A percentile compares a stretch with the other conserved stretches of the same genome.
These are phyloP conservation scores for Helenozyma baotianmanensis DNA, from an alignment of 805 yeast species.

Conservation along the genomic window DNA sequence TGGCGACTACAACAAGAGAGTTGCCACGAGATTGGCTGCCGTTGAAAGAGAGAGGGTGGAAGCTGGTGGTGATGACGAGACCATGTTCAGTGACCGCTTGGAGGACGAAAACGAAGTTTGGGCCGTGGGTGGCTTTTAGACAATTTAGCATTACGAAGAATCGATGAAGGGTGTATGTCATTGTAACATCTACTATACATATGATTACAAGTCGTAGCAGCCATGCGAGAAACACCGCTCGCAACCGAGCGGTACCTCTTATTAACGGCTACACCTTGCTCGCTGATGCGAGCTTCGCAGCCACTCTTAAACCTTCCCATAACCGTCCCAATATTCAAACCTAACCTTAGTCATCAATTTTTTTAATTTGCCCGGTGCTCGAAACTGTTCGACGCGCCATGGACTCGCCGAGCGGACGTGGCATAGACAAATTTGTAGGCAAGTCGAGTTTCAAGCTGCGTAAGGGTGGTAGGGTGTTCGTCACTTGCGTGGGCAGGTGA, in stretches of 20 bases:
- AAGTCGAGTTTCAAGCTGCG: slow-evolving; percentile 48
- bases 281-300: too few relatives aligned
- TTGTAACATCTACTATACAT: too few relatives aligned
- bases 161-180: too few relatives aligned
- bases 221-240: too few relatives aligned
- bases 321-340: too few relatives aligned
- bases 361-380: not conserved
- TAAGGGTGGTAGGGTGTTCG: slow-evolving; percentile 41
- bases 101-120: slow-evolving; percentile 87
- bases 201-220: too few relatives aligned
- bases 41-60: slow-evolving; percentile 84
- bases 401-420: not conserved
- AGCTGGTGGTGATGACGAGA: slow-evolving; percentile 87
- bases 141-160: not conserved
- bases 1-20: slow-evolving; percentile 85
- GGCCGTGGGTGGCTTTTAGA: slow-evolving; percentile 63
- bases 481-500: slow-evolving; percentile 5
- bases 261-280: too few relatives aligned
- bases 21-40: slow-evolving; percentile 77
- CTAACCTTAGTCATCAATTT: too few relatives aligned
- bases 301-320: too few relatives aligned
- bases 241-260: too few relatives aligned
- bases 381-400: not conserved
- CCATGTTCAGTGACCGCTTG: slow-evolving; percentile 75
- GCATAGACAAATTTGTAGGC: slow-evolving; percentile 36